phyloP scores from a whole-genome alignment of 2,329 filamentous ascomycete genomes.

The Sporothrix schenckii region DNA sequence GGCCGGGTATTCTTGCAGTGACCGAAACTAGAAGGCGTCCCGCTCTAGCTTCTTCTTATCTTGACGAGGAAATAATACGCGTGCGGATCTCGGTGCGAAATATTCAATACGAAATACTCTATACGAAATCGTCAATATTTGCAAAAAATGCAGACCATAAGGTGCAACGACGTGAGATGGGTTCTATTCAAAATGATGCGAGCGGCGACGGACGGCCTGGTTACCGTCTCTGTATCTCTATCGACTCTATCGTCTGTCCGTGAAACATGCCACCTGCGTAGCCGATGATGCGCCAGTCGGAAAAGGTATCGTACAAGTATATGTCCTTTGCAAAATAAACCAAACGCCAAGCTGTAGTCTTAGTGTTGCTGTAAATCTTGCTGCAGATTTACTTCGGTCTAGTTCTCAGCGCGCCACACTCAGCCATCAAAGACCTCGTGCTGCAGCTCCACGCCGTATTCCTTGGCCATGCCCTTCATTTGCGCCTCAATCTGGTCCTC shows the following conservation, averaged over 20 bases:
- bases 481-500: conserved; percentile 89
- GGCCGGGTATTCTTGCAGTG: not conserved
- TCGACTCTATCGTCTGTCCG: conserved; percentile 2
- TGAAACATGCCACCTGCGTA: not conserved
- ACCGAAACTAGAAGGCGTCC: not conserved
- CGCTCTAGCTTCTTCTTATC: not conserved
- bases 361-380: no score
- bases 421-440: conserved; percentile 86
- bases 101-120: no score
- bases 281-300: conserved; percentile 5
- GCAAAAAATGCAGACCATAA: no score
- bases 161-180: not conserved
- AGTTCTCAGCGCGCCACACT: not conserved
- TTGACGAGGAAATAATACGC: not conserved
- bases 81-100: not conserved
- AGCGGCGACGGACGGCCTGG: conserved; percentile 24
- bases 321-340: not conserved
- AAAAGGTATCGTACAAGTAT: not conserved
- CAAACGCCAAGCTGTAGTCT: not conserved
- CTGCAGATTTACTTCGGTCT: no score
- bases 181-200: conserved; percentile 15
- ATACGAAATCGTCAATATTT: no score
- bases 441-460: conserved; percentile 88
- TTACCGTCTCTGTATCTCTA: not conserved
- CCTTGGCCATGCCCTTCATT: conserved; percentile 85